Percentiles rank a stretch among this genome's conserved stretches.
Evolutionary conservation across 768 basidiomycete species (phyloP).

Genomic region (Calocybe gangraenosa): DNA sequence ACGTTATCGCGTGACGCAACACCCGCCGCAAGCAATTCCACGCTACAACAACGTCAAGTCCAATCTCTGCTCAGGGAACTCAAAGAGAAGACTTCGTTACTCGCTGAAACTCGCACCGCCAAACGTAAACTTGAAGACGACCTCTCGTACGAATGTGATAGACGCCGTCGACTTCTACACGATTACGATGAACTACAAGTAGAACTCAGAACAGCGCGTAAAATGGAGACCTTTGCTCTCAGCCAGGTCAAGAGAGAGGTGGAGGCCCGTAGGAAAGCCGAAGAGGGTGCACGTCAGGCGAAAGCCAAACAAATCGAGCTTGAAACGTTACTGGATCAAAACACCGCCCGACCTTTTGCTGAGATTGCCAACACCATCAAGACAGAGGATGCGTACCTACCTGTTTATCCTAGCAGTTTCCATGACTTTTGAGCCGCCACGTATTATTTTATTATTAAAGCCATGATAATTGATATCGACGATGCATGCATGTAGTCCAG

Average conservation of each 20-base stretch:
- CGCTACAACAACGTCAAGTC: slow-evolving; percentile 35
- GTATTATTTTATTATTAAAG: background rate
- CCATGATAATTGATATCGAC: background rate
- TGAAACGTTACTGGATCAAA: slow-evolving; percentile 10
- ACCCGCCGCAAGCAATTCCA: slow-evolving; percentile 1
- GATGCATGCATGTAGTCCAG: too few relatives aligned
- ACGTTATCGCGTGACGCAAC: background rate
- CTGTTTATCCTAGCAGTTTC: background rate
- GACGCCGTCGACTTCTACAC: slow-evolving; percentile 32
- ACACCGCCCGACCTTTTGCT: slow-evolving; percentile 5
- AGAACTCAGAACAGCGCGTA: slow-evolving; percentile 26
- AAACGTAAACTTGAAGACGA: slow-evolving; percentile 46
- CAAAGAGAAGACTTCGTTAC: slow-evolving; percentile 19
- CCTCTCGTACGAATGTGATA: slow-evolving; percentile 26
- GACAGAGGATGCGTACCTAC: slow-evolving; percentile 3
- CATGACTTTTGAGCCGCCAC: background rate
- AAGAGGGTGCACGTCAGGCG: slow-evolving; percentile 44
- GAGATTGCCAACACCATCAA: slow-evolving; percentile 13
- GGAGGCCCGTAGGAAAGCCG: slow-evolving; percentile 67
- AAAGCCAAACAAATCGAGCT: slow-evolving; percentile 17
- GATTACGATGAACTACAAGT: slow-evolving; percentile 28
- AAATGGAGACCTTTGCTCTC: slow-evolving; percentile 25
- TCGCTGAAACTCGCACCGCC: slow-evolving; percentile 28
- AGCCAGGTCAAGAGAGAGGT: slow-evolving; percentile 31
- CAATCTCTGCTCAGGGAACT: slow-evolving; percentile 33